Base-by-base conservation (phyloP, 2,329 filamentous ascomycete genomes). In the Cercospora berteroae region DNA sequence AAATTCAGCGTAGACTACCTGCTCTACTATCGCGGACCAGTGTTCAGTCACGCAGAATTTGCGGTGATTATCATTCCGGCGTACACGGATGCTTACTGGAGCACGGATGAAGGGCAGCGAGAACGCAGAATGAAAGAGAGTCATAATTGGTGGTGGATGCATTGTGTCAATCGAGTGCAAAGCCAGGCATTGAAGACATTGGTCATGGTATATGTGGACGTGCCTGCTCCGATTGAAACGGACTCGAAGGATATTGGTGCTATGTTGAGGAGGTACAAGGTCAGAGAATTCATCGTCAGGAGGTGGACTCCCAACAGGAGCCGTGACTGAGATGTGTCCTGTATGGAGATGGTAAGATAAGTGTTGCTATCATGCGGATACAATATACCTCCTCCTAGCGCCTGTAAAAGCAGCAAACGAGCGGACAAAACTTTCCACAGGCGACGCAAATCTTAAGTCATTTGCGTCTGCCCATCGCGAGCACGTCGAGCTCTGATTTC, bases 1-100 rank as follows among this genome's bases (percentile, higher is more conserved):
- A 99, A 99, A 77, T 99, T 99, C 74, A 92, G 92, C 23, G 91
- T 93, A 9, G 95, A 99, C 79, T 97, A 92, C 83, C 83, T 99
- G n/a, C 86, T 99, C 7, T 99, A 99, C 80, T 89, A 93, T 65
- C 90, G 93, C 20, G 95, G 95, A 0, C 95, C 95, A 0, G 94
- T 95, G 0, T 98, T 99, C 78, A 89, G 93, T 23, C 95, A 99
- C 77, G 95, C 95, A 23, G 93, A 98, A 76, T 99, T 97, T 76
- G 94, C 92, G 0, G 81, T 97, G 52, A 84, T 94, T 25, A 88
- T 99, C 48, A 77, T 98, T 3, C 94, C 95, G 0, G 90, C 93
- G 0, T 98, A 96, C 76, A 89, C 81, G 6, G 83, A 95, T 75
- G 76, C 86, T 0, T 88, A 89, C 75, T 97, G 94, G 93, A 81